Evolutionary conservation across 192 early-diverging fungal species (phyloP).

Genomic region (Coemansia sp.): DNA sequence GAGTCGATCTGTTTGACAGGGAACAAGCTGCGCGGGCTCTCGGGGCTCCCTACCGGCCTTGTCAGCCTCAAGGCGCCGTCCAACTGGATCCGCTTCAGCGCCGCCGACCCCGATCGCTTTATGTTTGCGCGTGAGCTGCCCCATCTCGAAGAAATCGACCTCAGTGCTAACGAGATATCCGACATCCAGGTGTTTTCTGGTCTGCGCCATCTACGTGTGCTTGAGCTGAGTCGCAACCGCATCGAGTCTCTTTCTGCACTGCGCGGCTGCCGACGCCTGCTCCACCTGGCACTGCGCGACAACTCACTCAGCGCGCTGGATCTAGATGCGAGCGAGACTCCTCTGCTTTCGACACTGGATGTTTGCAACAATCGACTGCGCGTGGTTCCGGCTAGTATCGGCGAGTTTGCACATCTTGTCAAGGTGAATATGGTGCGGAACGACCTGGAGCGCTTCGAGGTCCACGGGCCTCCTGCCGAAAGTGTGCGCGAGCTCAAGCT

Average conservation of each 20-base stretch:
- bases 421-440: slow-evolving; percentile 44
- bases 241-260: slow-evolving; percentile 34
- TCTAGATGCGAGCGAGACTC: slow-evolving; percentile 33
- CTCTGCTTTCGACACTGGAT: slow-evolving; percentile 42
- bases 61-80: slow-evolving; percentile 44
- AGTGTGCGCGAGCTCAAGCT: slow-evolving; percentile 45
- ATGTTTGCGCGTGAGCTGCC: slow-evolving; percentile 52
- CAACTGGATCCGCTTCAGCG: slow-evolving; percentile 51
- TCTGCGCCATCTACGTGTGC: slow-evolving; percentile 39
- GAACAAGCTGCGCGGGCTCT: slow-evolving; percentile 47
- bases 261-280: slow-evolving; percentile 39
- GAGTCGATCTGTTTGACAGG: slow-evolving; percentile 40
- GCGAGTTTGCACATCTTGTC: slow-evolving; percentile 30
- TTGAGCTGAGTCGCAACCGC: slow-evolving; percentile 47
- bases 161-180: slow-evolving; percentile 49
- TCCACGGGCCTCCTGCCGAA: slow-evolving; percentile 34
- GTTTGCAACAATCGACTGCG: slow-evolving; percentile 47
- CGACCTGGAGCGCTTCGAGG: slow-evolving; percentile 43
- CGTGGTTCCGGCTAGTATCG: slow-evolving; percentile 37
- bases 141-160: slow-evolving; percentile 49
- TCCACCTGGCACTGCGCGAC: slow-evolving; percentile 41
- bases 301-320: slow-evolving; percentile 42
- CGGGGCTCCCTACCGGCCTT: slow-evolving; percentile 39
- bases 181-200: slow-evolving; percentile 51
- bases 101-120: slow-evolving; percentile 22